Percentiles rank a stretch among this genome's conserved stretches.
These are phyloP conservation scores for Penicillium cosmopolitanum DNA, from an alignment of 495 filamentous ascomycete genomes.

Conservation along the genomic window DNA sequence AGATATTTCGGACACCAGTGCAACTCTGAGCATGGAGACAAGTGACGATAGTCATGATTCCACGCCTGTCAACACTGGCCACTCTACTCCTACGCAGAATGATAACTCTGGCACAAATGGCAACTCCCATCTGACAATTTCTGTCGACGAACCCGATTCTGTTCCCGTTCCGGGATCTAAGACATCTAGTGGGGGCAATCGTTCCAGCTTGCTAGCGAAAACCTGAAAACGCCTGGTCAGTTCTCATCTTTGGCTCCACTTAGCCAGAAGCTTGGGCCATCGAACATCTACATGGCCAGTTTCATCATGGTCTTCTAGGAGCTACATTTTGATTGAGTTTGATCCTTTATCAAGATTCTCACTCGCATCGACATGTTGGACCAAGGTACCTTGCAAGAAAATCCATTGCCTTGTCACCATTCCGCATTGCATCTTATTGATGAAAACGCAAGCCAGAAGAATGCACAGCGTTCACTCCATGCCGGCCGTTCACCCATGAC, in stretches of 20 bases:
- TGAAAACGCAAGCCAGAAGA: neutral
- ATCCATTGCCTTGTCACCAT: neutral
- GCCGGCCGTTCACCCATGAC: neutral
- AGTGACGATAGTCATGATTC: slow-evolving; percentile 37
- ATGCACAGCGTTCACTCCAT: neutral
- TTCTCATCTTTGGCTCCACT: slow-evolving; percentile 17
- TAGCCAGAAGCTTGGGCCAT: slow-evolving; percentile 10
- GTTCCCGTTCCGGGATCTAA: slow-evolving; percentile 12
- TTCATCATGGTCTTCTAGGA: neutral
- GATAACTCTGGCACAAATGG: slow-evolving; percentile 22
- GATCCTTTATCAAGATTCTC: neutral
- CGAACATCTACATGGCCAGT: slow-evolving; percentile 13
- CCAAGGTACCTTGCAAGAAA: neutral
- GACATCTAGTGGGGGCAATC: slow-evolving; percentile 14
- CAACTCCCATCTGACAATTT: slow-evolving; percentile 8
- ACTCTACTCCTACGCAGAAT: slow-evolving; percentile 17
- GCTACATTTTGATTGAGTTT: neutral
- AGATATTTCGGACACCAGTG: slow-evolving; percentile 31
- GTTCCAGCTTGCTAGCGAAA: slow-evolving; percentile 22
- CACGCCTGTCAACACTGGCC: slow-evolving; percentile 23
- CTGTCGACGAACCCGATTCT: slow-evolving; percentile 10
- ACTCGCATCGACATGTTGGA: neutral
- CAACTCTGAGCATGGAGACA: slow-evolving; percentile 32
- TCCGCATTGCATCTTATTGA: neutral
- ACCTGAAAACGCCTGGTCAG: slow-evolving; percentile 16